A percentile compares a stretch with the other conserved stretches of the same genome.
phyloP scores from a whole-genome alignment of 2,329 filamentous ascomycete species.

The Helminthosporium solani region DNA sequence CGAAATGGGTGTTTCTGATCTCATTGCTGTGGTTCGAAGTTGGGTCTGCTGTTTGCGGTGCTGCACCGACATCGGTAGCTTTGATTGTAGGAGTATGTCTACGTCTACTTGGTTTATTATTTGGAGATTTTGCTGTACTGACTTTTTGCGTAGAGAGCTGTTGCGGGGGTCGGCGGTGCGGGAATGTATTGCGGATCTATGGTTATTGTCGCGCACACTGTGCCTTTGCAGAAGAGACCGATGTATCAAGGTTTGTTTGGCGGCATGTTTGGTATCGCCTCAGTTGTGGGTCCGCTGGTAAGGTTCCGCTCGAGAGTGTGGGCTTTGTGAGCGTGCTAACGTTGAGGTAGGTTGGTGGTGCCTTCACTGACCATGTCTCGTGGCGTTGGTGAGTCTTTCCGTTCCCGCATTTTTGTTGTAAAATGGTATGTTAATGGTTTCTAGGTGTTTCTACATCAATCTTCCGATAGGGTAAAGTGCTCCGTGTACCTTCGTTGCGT shows the following conservation, averaged over 20 bases:
- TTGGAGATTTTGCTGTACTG: neutral
- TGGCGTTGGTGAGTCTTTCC: conserved; percentile 15
- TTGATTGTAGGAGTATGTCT: conserved; percentile 41
- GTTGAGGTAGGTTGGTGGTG: conserved; percentile 6
- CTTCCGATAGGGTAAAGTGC: too few relatives aligned
- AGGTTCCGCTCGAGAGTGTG: neutral
- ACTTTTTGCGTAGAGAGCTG: conserved; percentile 34
- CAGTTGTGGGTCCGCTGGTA: conserved; percentile 39
- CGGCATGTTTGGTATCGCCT: conserved; percentile 36
- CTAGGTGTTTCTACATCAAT: neutral
- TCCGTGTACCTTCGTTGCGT: too few relatives aligned
- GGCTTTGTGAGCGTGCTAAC: neutral
- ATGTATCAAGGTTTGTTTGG: conserved; percentile 40
- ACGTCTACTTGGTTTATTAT: neutral
- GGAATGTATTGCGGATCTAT: conserved; percentile 39
- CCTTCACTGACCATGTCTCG: conserved; percentile 14
- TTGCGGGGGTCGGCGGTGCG: conserved; percentile 40
- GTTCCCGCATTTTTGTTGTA: too few relatives aligned
- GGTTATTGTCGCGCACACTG: conserved; percentile 38
- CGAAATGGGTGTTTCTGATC: conserved; percentile 36
- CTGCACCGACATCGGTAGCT: conserved; percentile 36
- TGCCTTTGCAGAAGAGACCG: conserved; percentile 43
- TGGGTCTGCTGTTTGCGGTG: conserved; percentile 42
- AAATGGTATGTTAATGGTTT: too few relatives aligned
- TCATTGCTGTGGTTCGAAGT: conserved; percentile 43